Base-by-base conservation (phyloP, 306 rosid genomes). In the Vicia faba region DNA sequence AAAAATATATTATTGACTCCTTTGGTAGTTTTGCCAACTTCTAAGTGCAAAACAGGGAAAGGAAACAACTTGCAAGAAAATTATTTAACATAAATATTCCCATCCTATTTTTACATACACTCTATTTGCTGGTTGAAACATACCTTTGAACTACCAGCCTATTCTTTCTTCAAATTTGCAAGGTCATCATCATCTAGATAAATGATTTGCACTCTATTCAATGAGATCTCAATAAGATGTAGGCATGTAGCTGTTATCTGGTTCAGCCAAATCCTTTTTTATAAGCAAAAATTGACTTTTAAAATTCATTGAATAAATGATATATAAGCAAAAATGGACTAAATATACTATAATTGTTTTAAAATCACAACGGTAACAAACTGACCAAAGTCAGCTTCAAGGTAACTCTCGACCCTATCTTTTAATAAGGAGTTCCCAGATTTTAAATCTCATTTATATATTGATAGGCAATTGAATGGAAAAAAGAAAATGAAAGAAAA, bases 101-200 rank as follows among this genome's bases (percentile, higher is more conserved):
- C 35, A 18, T 65, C 41, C 23, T 14, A 48, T 55, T 67, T 4
- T 31, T 53, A 67, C 39, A 46, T 23, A 41, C 19, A 38, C 51
- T 15, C 39, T 63, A 46, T 11, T 74, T 74, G 14, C 43, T 41
- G 28, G 77, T 69, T 57, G 68, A 69, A 55, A 39, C 71, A 15
- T 74, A 91, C 97, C 95, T 83, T 88, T 71, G 88, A 72, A 78
- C 82, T 69, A 55, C 88, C 89, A 36, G 97, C 79, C 54, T 88
- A 59, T 78, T 91, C 97, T 75, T 79, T 86, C 83, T 85, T 88
- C 88, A 91, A 79, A 74, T 68, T 64, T 18, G 85, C 88, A 44
- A 91, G 86, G 81, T 91, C 97, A 9, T 91, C 97, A 3, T 91
- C 97, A n/a, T n/a, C n/a, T n/a, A n/a, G n/a, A n/a, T n/a, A n/a